Evolutionary conservation across 768 basidiomycete species (phyloP), one percentile per base, ranked within the genome.

Genomic region (Rhodotorula sphaerocarpa): DNA sequence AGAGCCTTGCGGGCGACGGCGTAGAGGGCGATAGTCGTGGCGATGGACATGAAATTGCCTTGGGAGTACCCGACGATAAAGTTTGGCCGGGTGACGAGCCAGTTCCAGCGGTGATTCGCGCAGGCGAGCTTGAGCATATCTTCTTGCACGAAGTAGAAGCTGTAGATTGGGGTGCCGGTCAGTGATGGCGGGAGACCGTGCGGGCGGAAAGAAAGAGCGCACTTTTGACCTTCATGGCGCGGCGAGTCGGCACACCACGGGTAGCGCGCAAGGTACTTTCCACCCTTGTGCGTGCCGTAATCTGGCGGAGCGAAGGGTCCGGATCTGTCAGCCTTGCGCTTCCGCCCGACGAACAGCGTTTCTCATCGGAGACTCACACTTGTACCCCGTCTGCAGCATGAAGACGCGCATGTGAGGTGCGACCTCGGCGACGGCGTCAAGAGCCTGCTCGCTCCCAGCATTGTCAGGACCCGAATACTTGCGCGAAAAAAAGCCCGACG

Each of bases 81-180:
- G 54, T 55, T 55, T 11, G 42, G 54, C 21, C 30, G 54, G 30
- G 18, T 31, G 7, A 55, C 28, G 43, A 54, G n/a, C 28, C 30
- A 33, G 5, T 18, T 18, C 54, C 54, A 55, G 23, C 54, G 42
- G 30, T 44, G 7, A 20, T 43, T 44, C 42, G 21, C 12, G 16
- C 27, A 27, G 5, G 21, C 42, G 10, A 44, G 42, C 21, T 45
- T 44, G 43, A 55, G 54, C 54, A 55, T 55, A 31, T 55, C 54
- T 31, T 55, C 54, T 23, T 55, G 54, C 34, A 55, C 54, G 30
- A 31, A 55, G 43, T 55, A 55, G 43, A 55, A 55, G 54, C n/a
- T n/a, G n/a, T n/a, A n/a, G n/a, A n/a, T n/a, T n/a, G n/a, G n/a
- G n/a, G n/a, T n/a, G n/a, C n/a, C n/a, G n/a, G n/a, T n/a, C n/a